Percentiles rank a stretch among this genome's conserved stretches.
phyloP scores from a whole-genome alignment of 495 filamentous ascomycete genomes.

The Trichocladium uniseriatum region DNA sequence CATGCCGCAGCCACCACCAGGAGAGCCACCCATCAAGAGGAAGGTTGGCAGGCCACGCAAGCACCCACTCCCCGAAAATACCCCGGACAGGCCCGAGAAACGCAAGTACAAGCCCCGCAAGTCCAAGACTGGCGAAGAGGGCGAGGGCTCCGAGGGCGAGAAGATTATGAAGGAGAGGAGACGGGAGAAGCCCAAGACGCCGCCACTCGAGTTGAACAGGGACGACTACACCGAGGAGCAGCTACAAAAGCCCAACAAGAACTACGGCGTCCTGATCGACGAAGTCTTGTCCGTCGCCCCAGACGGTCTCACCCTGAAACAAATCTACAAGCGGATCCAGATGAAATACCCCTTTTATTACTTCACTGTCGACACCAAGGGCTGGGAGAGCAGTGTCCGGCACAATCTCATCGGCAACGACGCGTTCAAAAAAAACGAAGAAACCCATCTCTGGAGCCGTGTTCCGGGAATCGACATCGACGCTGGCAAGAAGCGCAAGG shows the following conservation, averaged over 20 bases:
- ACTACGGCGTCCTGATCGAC: constrained; percentile 86
- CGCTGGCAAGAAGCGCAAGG: constrained; percentile 44
- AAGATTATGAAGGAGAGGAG: constrained; percentile 48
- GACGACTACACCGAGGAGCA: constrained; percentile 76
- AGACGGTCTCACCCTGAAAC: constrained; percentile 71
- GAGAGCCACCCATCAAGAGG: constrained; percentile 42
- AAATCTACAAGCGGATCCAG: constrained; percentile 87
- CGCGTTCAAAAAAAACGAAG: constrained; percentile 77
- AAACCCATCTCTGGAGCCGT: constrained; percentile 40
- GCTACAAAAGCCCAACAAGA: constrained; percentile 71
- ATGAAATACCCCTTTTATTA: constrained; percentile 85
- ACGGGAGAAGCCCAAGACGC: constrained; percentile 51
- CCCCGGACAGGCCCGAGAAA: constrained; percentile 54
- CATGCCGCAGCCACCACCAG: constrained; percentile 32
- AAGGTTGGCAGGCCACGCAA: constrained; percentile 54
- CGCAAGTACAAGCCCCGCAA: constrained; percentile 73
- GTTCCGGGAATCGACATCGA: constrained; percentile 44
- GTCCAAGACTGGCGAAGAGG: constrained; percentile 45
- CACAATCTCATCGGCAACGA: constrained; percentile 89
- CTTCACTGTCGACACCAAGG: constrained; percentile 67
- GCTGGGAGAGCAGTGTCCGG: constrained; percentile 95
- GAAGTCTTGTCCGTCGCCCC: constrained; percentile 72
- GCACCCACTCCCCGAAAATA: constrained; percentile 46
- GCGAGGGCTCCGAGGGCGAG: constrained; percentile 38
- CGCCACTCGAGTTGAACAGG: constrained; percentile 52